Evolutionary conservation across 345 rosid species (phyloP).

Genomic region (Dipteronia dyeriana): DNA sequence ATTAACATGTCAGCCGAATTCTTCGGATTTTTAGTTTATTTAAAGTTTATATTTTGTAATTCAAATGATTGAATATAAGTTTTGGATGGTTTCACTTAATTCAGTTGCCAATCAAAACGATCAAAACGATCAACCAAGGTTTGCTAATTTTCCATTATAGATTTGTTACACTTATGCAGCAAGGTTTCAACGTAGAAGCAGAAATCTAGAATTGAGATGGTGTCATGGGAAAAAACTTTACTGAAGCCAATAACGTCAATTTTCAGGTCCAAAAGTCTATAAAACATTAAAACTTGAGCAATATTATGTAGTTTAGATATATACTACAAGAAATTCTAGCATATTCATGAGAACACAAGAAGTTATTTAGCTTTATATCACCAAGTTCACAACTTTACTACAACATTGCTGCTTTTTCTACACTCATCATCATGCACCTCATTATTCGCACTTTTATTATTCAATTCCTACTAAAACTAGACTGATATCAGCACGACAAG

Average conservation of each 20-base stretch:
- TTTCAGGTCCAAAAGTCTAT: not conserved
- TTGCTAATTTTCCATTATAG: no score
- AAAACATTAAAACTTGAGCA: not conserved
- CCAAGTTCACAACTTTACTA: not conserved
- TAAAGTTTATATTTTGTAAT: no score
- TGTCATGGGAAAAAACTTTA: not conserved
- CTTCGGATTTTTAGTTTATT: no score
- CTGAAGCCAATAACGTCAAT: not conserved
- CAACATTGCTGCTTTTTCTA: not conserved
- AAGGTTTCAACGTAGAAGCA: not conserved
- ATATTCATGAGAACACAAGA: not conserved
- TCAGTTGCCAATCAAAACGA: no score
- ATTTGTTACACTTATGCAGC: not conserved
- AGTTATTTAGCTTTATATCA: no score
- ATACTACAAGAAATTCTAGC: no score
- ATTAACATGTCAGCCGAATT: no score
- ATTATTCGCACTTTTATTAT: not conserved
- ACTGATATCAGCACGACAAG: not conserved
- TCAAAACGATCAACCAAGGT: no score
- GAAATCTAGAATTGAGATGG: not conserved
- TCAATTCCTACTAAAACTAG: not conserved
- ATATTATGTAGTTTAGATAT: no score
- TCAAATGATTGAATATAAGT: no score
- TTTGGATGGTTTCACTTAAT: no score
- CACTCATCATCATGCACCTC: not conserved